phyloP scores from a whole-genome alignment of 805 yeast genomes.

The Pichia pseudocactophila region DNA sequence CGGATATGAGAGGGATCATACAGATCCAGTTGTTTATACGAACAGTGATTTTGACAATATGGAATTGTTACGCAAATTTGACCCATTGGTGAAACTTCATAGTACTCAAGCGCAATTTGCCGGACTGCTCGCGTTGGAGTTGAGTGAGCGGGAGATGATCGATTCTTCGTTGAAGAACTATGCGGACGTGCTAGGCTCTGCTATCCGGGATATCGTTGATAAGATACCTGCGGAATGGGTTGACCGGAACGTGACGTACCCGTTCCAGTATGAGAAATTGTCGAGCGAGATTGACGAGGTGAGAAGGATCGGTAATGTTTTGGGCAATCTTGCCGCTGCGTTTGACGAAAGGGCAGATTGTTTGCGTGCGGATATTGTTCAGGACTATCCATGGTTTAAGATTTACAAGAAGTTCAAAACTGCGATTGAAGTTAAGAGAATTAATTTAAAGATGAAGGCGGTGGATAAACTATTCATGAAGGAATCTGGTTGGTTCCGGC shows the following conservation, averaged over 20 bases:
- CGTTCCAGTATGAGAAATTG: slow-evolving; percentile 8
- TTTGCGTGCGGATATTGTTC: slow-evolving; percentile 41
- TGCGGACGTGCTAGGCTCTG: slow-evolving; percentile 32
- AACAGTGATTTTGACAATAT: slow-evolving; percentile 54
- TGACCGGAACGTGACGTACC: slow-evolving; percentile 12
- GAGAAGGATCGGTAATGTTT: slow-evolving; percentile 5
- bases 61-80: slow-evolving; percentile 42
- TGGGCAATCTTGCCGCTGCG: slow-evolving; percentile 5
- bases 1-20: slow-evolving; percentile 30
- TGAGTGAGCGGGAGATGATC: slow-evolving; percentile 52
- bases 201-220: slow-evolving; percentile 25
- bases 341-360: slow-evolving; percentile 18
- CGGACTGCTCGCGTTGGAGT: slow-evolving; percentile 44
- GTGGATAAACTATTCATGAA: slow-evolving; percentile 44
- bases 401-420: slow-evolving; percentile 48
- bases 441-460: slow-evolving; percentile 44
- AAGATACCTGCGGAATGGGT: slow-evolving; percentile 27
- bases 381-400: slow-evolving; percentile 77
- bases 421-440: slow-evolving; percentile 46
- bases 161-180: slow-evolving; percentile 40
- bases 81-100: slow-evolving; percentile 43
- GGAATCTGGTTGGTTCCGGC: slow-evolving; percentile 46
- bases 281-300: slow-evolving; percentile 28
- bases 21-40: slow-evolving; percentile 46
- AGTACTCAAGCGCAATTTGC: slow-evolving; percentile 49